Evolutionary conservation across 2,329 filamentous ascomycete genomes (phyloP).

Genomic region (Pseudodiploospora longispora): DNA sequence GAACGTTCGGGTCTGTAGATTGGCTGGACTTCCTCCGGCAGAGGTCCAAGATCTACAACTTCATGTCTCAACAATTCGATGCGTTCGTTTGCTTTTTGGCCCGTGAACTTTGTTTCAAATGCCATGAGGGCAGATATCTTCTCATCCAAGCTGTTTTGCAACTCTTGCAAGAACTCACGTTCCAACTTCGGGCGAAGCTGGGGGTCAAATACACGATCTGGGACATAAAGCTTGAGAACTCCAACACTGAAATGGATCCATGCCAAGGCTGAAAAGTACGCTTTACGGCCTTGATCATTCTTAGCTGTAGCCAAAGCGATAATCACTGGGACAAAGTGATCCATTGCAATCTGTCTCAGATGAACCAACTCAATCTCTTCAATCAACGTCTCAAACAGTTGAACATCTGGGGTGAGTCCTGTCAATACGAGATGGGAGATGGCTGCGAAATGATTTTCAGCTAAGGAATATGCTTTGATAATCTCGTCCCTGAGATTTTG

Average conservation of each 20-base stretch:
- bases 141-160: conserved; percentile 44
- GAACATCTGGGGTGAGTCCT: conserved; percentile 2
- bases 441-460: conserved; percentile 13
- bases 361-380: conserved; percentile 24
- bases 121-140: conserved; percentile 52
- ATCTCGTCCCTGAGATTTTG: conserved; percentile 21
- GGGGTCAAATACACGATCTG: conserved; percentile 81
- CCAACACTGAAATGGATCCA: conserved; percentile 72
- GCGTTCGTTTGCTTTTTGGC: conserved; percentile 59
- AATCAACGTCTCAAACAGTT: conserved; percentile 15
- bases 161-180: conserved; percentile 46
- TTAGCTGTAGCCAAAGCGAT: conserved; percentile 30
- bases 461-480: conserved; percentile 17
- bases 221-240: conserved; percentile 72
- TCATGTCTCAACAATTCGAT: conserved; percentile 55
- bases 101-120: conserved; percentile 62
- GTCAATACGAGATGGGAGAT: conserved; percentile 4
- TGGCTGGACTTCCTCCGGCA: conserved; percentile 53
- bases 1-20: conserved; percentile 66
- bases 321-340: conserved; percentile 39
- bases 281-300: conserved; percentile 11
- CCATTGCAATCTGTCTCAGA: conserved; percentile 27
- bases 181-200: conserved; percentile 59
- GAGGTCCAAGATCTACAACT: conserved; percentile 54
- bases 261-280: conserved; percentile 41